A percentile compares a stretch with the other conserved stretches of the same genome.
Conservation (phyloP, 441 rosid genomes). For the Pelargonium fulgidum region DNA sequence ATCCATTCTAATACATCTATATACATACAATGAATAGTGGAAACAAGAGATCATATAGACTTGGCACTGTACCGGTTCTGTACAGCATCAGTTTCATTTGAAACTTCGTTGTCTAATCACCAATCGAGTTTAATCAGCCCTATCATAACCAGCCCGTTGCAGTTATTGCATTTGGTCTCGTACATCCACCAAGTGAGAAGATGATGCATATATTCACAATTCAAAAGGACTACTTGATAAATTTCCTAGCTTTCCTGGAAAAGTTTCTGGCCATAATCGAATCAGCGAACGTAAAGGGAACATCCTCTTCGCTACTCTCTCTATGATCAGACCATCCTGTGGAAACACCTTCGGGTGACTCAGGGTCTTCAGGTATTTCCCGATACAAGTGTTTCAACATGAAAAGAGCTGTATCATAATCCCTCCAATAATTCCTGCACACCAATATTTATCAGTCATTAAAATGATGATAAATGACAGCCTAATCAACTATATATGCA, state of each 20-base stretch:
- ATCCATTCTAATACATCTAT: too few relatives aligned
- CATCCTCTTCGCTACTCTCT: constrained; percentile 54
- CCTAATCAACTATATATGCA: constrained; percentile 55
- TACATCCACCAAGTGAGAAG: too few relatives aligned
- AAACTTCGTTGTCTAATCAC: too few relatives aligned
- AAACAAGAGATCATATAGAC: too few relatives aligned
- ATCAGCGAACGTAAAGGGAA: constrained; percentile 75
- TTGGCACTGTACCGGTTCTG: too few relatives aligned
- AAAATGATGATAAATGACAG: too few relatives aligned
- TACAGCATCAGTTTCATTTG: too few relatives aligned
- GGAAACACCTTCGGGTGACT: constrained; percentile 23
- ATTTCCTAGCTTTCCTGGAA: constrained; percentile 51
- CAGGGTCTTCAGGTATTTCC: constrained; percentile 54
- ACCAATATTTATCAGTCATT: constrained; percentile 14
- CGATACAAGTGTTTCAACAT: constrained; percentile 74
- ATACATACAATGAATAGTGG: too few relatives aligned
- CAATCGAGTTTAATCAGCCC: too few relatives aligned
- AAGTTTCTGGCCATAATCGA: constrained; percentile 36
- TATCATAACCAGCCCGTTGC: too few relatives aligned
- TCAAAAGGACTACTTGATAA: constrained; percentile 20
- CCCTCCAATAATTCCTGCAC: constrained; percentile 93
- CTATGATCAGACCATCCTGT: constrained; percentile 45
- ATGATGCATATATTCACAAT: not conserved
- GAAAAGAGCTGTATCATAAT: constrained; percentile 81
- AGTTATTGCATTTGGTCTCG: too few relatives aligned